phyloP scores from a whole-genome alignment of 768 basidiomycete species.

The Boletus patriciae region DNA sequence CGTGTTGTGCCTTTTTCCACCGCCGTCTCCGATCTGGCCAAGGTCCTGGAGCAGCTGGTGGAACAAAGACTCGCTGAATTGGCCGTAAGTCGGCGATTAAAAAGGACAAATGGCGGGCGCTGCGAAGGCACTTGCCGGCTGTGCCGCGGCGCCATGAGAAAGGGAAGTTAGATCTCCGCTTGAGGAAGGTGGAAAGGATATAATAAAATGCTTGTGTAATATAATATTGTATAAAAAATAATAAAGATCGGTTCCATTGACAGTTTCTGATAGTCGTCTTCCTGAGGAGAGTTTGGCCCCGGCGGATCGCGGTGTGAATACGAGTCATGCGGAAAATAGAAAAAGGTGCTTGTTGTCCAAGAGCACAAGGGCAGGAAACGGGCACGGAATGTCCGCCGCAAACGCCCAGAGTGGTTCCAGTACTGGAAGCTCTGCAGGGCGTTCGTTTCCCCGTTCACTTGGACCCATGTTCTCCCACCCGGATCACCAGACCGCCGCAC shows the following conservation, averaged over 20 bases:
- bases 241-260: constrained; percentile 11
- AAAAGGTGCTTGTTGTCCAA: constrained; percentile 5
- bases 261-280: constrained; percentile 11
- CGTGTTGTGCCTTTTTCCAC: background rate
- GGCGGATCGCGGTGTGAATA: constrained; percentile 21
- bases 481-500: constrained; percentile 32
- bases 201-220: constrained; percentile 14
- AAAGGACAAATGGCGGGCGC: constrained; percentile 17
- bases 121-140: constrained; percentile 22
- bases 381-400: constrained; percentile 16
- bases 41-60: background rate
- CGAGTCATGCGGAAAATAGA: background rate
- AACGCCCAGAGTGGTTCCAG: background rate
- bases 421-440: constrained; percentile 10
- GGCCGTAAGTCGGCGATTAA: constrained; percentile 32
- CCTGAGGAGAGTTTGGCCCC: constrained; percentile 3
- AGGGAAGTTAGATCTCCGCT: constrained; percentile 29
- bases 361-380: background rate
- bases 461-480: constrained; percentile 30
- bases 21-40: background rate
- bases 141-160: constrained; percentile 31
- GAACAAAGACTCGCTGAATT: constrained; percentile 23
- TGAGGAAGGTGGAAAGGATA: constrained; percentile 17
- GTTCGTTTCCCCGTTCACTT: constrained; percentile 23
- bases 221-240: constrained; percentile 16